Evolutionary conservation across 2,329 filamentous ascomycete genomes (phyloP).

Genomic region (Pseudogymnoascus sp.): DNA sequence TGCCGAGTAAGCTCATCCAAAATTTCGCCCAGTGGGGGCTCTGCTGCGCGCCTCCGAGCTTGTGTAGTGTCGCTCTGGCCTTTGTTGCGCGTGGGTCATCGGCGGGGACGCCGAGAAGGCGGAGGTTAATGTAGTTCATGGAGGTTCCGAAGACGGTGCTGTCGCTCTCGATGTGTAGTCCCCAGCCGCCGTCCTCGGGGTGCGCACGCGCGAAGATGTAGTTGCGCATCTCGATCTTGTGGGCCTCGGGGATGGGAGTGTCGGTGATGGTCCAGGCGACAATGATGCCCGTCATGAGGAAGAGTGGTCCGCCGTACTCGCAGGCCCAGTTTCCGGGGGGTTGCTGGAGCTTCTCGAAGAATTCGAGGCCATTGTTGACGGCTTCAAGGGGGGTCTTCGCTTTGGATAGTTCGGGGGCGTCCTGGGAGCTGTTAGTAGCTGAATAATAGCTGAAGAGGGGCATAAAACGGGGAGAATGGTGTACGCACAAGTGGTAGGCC

Average conservation of each 20-base stretch:
- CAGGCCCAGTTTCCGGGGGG: conserved; percentile 90
- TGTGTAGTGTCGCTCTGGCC: conserved; percentile 72
- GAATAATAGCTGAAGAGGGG: not conserved
- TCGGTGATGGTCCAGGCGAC: conserved; percentile 83
- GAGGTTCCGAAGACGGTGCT: conserved; percentile 84
- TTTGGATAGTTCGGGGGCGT: conserved; percentile 60
- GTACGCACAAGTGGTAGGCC: conserved; percentile 63
- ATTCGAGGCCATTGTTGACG: conserved; percentile 73
- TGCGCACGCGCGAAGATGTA: conserved; percentile 83
- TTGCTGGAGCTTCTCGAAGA: conserved; percentile 84
- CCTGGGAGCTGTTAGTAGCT: conserved; percentile 39
- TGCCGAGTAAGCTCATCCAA: conserved; percentile 78
- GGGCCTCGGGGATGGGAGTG: conserved; percentile 71
- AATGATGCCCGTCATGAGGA: conserved; percentile 77
- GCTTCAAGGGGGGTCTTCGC: conserved; percentile 67
- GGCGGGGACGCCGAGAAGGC: conserved; percentile 72
- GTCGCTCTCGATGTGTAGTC: conserved; percentile 87
- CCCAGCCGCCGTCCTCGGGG: conserved; percentile 91
- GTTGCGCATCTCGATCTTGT: conserved; percentile 81
- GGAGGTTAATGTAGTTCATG: conserved; percentile 77
- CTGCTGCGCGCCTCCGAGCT: conserved; percentile 74
- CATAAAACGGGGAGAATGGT: conserved; percentile 6
- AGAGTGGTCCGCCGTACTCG: conserved; percentile 97
- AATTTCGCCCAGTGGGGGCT: conserved; percentile 96
- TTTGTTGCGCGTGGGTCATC: conserved; percentile 81